Percentiles rank a stretch among this genome's conserved stretches.
Conservation (phyloP, 1,139 yeast species). For the Sugiyamaella japonica region DNA sequence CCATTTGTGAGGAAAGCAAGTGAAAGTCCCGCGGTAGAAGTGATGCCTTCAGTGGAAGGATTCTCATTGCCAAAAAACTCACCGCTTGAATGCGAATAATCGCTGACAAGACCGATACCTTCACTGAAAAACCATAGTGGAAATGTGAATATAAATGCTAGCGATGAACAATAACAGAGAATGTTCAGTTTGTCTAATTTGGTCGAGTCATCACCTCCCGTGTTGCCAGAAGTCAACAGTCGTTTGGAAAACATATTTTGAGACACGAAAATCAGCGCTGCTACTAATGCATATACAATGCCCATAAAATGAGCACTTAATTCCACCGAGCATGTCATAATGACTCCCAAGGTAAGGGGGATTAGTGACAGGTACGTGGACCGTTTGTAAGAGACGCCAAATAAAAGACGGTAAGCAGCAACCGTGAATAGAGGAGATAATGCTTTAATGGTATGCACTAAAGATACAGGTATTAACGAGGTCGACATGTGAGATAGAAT, state of each 20-base stretch:
- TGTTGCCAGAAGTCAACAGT: constrained; percentile 52
- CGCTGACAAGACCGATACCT: constrained; percentile 38
- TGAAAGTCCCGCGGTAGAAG: constrained; percentile 28
- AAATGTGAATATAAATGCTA: constrained; percentile 75
- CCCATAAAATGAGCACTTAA: constrained; percentile 57
- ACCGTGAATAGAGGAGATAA: constrained; percentile 87
- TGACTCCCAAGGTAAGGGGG: constrained; percentile 80
- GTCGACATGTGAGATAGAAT: constrained; percentile 88
- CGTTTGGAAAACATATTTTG: constrained; percentile 91
- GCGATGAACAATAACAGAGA: constrained; percentile 75
- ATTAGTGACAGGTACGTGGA: constrained; percentile 73
- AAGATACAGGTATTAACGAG: constrained; percentile 79
- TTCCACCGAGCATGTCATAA: constrained; percentile 66
- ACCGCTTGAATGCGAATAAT: constrained; percentile 22
- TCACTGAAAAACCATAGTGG: constrained; percentile 78
- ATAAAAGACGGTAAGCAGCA: constrained; percentile 65
- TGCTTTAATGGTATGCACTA: constrained; percentile 91
- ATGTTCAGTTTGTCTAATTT: constrained; percentile 81
- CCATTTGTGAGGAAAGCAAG: constrained; percentile 52
- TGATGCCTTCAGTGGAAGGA: constrained; percentile 11
- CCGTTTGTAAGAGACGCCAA: constrained; percentile 55
- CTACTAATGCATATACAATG: constrained; percentile 68
- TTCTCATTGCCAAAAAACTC: constrained; percentile 12
- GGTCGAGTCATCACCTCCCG: constrained; percentile 36
- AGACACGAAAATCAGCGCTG: constrained; percentile 83